These are phyloP conservation scores for Pharnaceum exiguum DNA, from an alignment of 148 eudicot genomes.

Conservation along the genomic window DNA sequence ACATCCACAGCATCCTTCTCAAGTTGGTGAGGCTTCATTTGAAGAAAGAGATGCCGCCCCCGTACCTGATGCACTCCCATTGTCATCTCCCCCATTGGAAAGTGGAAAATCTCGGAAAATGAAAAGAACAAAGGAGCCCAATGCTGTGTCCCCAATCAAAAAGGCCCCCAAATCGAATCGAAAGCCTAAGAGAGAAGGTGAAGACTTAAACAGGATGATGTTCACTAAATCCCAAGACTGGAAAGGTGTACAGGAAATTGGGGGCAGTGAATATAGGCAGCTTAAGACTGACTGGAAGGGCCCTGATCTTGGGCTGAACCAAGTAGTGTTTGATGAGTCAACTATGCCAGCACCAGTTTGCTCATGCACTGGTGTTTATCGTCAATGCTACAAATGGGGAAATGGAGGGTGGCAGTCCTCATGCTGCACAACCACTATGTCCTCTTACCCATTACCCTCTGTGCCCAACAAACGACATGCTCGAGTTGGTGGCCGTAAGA, in stretches of 20 bases:
- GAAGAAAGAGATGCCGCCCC: constrained; percentile 37
- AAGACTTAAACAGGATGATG: constrained; percentile 48
- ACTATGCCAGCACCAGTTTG: constrained; percentile 90
- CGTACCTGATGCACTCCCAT: constrained; percentile 36
- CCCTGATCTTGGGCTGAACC: constrained; percentile 79
- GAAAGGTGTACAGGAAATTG: constrained; percentile 43
- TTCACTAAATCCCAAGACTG: constrained; percentile 47
- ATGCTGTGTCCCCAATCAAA: constrained; percentile 32
- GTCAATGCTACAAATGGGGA: constrained; percentile 98
- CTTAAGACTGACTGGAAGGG: constrained; percentile 68
- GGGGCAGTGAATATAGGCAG: constrained; percentile 27
- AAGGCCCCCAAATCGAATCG: constrained; percentile 45
- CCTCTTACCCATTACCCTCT: constrained; percentile 78
- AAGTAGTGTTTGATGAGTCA: constrained; percentile 74
- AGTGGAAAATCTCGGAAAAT: constrained; percentile 41
- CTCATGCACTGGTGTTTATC: constrained; percentile 76
- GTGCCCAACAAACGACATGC: constrained; percentile 86
- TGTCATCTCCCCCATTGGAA: constrained; percentile 42
- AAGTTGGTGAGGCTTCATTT: constrained; percentile 43
- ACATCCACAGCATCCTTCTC: constrained; percentile 36
- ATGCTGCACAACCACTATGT: constrained; percentile 84
- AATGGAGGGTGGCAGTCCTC: constrained; percentile 99
- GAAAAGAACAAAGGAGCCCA: constrained; percentile 58
- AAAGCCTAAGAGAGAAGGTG: constrained; percentile 57
- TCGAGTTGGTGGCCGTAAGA: constrained; percentile 85